Conservation (phyloP, 2,329 filamentous ascomycete genomes). For the Talaromyces rugulosus region DNA sequence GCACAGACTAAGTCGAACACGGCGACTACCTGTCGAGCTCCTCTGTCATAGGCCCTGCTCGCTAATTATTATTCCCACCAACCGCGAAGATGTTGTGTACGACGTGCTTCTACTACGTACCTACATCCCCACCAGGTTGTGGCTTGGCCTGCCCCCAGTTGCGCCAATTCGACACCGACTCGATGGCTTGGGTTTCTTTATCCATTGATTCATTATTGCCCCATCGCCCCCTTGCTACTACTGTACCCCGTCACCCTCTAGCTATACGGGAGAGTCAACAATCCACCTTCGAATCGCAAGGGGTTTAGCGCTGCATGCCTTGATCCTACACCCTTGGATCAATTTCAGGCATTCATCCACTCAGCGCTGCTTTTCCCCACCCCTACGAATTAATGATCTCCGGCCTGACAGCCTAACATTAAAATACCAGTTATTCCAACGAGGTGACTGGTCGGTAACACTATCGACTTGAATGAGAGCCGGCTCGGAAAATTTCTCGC, state of each 20-base stretch:
- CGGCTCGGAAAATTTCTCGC: conserved; percentile 7
- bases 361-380: neutral
- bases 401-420: neutral
- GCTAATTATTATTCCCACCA: neutral
- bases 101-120: neutral
- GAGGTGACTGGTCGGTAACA: neutral
- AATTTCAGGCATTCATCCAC: neutral
- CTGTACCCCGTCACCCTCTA: neutral
- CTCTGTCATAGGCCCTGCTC: neutral
- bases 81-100: neutral
- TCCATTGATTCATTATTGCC: neutral
- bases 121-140: conserved; percentile 2
- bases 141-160: conserved; percentile 2
- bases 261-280: neutral
- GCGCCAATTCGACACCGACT: neutral
- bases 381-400: neutral
- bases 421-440: neutral
- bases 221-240: conserved; percentile 8
- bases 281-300: neutral
- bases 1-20: neutral
- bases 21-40: neutral
- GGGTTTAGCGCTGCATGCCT: neutral
- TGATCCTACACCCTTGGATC: neutral
- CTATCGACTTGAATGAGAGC: neutral
- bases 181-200: neutral